Base-by-base conservation (phyloP, 345 rosid species). In the Euphorbia pulcherrima region DNA sequence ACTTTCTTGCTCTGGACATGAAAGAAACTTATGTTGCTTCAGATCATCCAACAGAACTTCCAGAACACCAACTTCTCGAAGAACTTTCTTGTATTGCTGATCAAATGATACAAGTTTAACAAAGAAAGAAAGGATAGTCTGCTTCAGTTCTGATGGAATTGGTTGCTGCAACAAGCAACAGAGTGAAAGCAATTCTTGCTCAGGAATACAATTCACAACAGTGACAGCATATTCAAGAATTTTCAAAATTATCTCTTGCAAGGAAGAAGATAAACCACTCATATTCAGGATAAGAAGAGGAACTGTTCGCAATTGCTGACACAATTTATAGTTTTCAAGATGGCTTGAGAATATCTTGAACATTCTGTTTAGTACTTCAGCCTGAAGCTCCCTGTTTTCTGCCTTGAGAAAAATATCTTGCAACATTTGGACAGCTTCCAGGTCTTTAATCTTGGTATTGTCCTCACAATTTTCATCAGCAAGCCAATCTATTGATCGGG, bases 141-240 rank as follows among this genome's bases (percentile, higher is more conserved):
- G 89, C 93, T 95, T 95, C 70, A 95, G 71, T 65, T 90, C 90
- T 57, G 99, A 81, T 64, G 97, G 72, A 53, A 95, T 92, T 66
- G 92, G 91, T 74, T 95, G 99, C 85, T 95, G 99, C 85, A 95
- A 74, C 68, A 95, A 84, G 87, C 99, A 95, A 80, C 97, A 92
- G 53, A 95, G 90, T 53, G 99, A 92, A 77, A 95, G 86, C 81
- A 95, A 72, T 75, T 95, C 99, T 79, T 95, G 99, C 85, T 95
- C 99, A 33, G 99, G 99, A 69, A 95, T 87, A 75, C 99, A 95
- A 81, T 88, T 95, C 77, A 90, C 97, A 67, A 95, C 97, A 30
- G 99, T 95, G 68, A 95, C 99, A 67, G 99, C 97, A 77, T 92
- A 92, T 72, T 92, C 97, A 78, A 95, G 97, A 81, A 95, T 95